Percentiles rank a stretch among this genome's conserved stretches.
These are phyloP conservation scores for Candida ficus DNA, from an alignment of 805 yeast genomes.

Conservation along the genomic window DNA sequence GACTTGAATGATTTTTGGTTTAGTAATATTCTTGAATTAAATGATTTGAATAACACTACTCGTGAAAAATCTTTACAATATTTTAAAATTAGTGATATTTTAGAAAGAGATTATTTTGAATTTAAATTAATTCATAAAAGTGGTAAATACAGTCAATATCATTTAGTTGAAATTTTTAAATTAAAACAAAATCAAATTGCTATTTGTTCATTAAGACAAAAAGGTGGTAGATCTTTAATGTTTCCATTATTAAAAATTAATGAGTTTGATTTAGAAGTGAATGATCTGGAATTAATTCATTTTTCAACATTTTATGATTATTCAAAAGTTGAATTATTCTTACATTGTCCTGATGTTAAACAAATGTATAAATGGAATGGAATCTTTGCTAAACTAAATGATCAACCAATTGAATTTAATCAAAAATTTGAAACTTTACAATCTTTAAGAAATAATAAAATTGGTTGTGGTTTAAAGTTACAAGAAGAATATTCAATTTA, in stretches of 20 bases:
- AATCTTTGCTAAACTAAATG: slow-evolving; percentile 7
- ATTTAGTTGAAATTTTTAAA: slow-evolving; percentile 18
- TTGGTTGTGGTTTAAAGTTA: slow-evolving; percentile 20
- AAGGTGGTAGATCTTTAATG: slow-evolving; percentile 22
- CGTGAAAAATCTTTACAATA: slow-evolving; percentile 10
- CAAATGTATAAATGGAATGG: slow-evolving; percentile 23
- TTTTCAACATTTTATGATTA: slow-evolving; percentile 1
- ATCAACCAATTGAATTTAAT: slow-evolving; percentile 4
- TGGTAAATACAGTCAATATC: slow-evolving; percentile 1
- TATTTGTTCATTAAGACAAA: slow-evolving; percentile 17
- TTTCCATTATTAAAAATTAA: slow-evolving; percentile 19
- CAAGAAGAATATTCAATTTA: no score
- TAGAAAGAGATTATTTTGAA: slow-evolving; percentile 24
- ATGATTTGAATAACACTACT: background rate
- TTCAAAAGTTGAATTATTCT: slow-evolving; percentile 9
- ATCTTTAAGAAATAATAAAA: slow-evolving; percentile 9
- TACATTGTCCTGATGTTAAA: slow-evolving; percentile 19
- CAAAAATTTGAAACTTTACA: slow-evolving; percentile 8
- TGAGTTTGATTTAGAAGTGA: slow-evolving; percentile 12
- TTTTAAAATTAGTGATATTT: slow-evolving; percentile 16
- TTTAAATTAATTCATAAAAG: slow-evolving; percentile 11
- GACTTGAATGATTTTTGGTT: slow-evolving; percentile 19
- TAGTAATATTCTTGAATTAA: slow-evolving; percentile 14
- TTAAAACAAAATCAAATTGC: slow-evolving; percentile 17
- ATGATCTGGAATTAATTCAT: slow-evolving; percentile 8